A percentile compares a stretch with the other conserved stretches of the same genome.
Conservation (phyloP, 2,329 filamentous ascomycete species). For the Chrysosporium keratinophilum region DNA sequence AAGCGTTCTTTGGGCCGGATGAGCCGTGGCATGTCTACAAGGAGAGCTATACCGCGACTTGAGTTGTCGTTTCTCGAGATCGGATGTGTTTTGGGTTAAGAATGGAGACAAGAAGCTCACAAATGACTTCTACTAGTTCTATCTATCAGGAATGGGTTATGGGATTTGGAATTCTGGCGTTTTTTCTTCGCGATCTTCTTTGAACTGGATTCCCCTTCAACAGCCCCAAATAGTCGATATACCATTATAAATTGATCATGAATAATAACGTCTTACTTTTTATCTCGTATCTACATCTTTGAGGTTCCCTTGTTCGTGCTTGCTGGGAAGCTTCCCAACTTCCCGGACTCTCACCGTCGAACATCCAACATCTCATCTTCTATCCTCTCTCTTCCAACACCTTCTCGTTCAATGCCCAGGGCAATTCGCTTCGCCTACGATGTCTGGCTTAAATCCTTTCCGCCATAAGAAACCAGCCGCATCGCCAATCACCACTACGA, state of each 20-base stretch:
- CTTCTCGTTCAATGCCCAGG: constrained; percentile 23
- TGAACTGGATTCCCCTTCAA: not conserved
- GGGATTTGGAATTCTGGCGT: not conserved
- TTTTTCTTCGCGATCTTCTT: not conserved
- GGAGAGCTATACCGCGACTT: constrained; percentile 24
- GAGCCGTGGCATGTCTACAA: constrained; percentile 53
- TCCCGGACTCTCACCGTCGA: not conserved
- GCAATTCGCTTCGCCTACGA: constrained; percentile 25
- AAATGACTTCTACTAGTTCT: not conserved
- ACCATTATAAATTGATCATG: not conserved
- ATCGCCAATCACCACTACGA: constrained; percentile 18
- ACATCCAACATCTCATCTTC: not conserved
- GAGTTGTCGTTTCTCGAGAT: not conserved
- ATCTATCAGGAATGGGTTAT: not conserved
- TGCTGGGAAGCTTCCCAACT: not conserved
- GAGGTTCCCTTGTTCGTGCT: not conserved
- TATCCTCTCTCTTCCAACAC: constrained; percentile 2
- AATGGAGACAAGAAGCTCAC: not conserved
- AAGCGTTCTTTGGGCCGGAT: constrained; percentile 47
- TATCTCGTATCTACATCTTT: not conserved
- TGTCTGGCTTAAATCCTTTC: constrained; percentile 44
- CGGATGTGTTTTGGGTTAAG: not conserved
- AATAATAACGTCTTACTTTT: no score
- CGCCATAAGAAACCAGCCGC: constrained; percentile 34
- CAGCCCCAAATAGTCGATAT: not conserved